A percentile compares a stretch with the other conserved stretches of the same genome.
These are phyloP conservation scores for Trypanosoma vivax DNA, from an alignment of 208 protist genomes.

Conservation along the genomic window DNA sequence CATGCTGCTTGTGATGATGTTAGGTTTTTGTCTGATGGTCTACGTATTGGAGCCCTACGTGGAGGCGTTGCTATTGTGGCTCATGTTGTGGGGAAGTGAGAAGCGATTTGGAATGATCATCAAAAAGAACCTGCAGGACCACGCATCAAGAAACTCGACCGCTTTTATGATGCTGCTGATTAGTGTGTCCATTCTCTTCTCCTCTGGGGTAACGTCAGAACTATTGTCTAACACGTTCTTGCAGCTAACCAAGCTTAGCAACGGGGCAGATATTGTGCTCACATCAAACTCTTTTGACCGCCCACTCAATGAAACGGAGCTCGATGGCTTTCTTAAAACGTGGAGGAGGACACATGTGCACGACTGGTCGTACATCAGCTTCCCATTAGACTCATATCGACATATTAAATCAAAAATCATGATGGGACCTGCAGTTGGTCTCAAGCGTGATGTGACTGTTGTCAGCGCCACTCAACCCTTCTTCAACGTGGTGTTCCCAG, in stretches of 20 bases:
- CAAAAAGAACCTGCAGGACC: conserved; percentile 85
- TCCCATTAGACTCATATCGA: conserved; percentile 42
- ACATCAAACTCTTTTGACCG: conserved; percentile 21
- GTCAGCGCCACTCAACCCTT: conserved; percentile 41
- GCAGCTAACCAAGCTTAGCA: conserved; percentile 30
- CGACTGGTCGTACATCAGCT: conserved; percentile 64
- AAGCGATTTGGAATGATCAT: conserved; percentile 71
- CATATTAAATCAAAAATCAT: conserved; percentile 34
- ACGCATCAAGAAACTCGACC: conserved; percentile 85
- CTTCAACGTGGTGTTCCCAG: conserved; percentile 46
- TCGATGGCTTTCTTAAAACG: conserved; percentile 44
- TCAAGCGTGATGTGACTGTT: conserved; percentile 19
- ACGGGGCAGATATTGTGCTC: conserved; percentile 55
- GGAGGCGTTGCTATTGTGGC: conserved; percentile 54
- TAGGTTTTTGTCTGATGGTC: conserved; percentile 87
- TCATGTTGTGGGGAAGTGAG: conserved; percentile 87
- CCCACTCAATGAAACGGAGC: conserved; percentile 33
- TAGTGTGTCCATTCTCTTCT: conserved; percentile 80
- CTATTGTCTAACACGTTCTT: conserved; percentile 41
- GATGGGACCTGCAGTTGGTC: conserved; percentile 32
- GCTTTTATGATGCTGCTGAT: conserved; percentile 95
- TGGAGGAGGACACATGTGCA: conserved; percentile 24
- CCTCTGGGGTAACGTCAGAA: conserved; percentile 75
- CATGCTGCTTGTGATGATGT: conserved; percentile 89
- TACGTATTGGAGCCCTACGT: conserved; percentile 65